Evolutionary conservation across 2,329 filamentous ascomycete genomes (phyloP).

Genomic region (Lizonia empirigonia): DNA sequence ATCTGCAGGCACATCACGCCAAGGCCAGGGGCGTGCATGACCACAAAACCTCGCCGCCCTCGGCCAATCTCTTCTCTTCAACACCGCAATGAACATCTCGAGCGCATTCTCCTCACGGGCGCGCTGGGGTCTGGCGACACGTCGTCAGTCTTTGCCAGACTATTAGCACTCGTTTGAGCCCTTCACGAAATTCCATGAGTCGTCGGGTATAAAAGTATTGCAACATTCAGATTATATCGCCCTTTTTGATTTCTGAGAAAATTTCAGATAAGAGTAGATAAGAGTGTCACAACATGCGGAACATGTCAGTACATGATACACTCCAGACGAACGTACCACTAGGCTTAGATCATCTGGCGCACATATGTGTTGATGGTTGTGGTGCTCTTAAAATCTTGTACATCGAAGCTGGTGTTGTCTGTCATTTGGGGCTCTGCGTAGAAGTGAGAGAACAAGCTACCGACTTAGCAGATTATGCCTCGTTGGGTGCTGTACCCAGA

Average conservation of each 20-base stretch:
- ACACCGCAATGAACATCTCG: conserved; percentile 43
- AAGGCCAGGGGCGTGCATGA: conserved; percentile 18
- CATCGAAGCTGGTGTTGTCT: too few species aligned
- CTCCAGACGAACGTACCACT: background rate
- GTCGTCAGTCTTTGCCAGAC: conserved; percentile 45
- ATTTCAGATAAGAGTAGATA: too few species aligned
- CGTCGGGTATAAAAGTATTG: conserved; percentile 42
- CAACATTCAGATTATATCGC: conserved; percentile 26
- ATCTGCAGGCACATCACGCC: conserved; percentile 18
- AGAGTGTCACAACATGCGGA: background rate
- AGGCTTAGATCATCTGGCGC: background rate
- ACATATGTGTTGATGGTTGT: background rate
- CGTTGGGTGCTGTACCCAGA: background rate
- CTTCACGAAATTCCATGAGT: conserved; percentile 39
- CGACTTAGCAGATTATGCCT: too few species aligned
- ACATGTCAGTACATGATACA: background rate
- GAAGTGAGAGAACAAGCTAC: too few species aligned
- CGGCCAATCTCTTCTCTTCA: conserved; percentile 23
- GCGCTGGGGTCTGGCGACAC: conserved; percentile 42
- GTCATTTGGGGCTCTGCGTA: too few species aligned
- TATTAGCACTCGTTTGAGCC: conserved; percentile 47
- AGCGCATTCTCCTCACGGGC: conserved; percentile 37
- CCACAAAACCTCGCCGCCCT: conserved; percentile 14
- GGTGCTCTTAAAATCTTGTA: too few species aligned
- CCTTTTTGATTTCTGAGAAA: background rate